Base-by-base conservation (phyloP, 768 basidiomycete genomes). In the Pleurotus salmoneostramineus region DNA sequence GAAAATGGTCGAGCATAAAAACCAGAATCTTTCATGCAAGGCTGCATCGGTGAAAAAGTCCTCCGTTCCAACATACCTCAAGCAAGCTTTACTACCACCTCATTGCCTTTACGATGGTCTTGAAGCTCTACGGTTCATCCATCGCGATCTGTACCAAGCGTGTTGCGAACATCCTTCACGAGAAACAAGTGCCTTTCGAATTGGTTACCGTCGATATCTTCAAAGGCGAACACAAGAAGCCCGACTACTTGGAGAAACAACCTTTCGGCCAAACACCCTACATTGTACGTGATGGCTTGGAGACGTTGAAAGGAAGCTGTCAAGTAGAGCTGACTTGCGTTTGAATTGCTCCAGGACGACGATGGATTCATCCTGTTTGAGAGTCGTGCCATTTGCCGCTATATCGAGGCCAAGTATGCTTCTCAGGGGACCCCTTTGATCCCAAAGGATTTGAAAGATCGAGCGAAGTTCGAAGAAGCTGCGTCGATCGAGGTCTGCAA, bases 311-410 rank as follows among this genome's bases (percentile, higher is more conserved):
- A 45, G 44, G 44, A 45, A 40, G 33, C 33, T 8, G 8, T 32
- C 17, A 54, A 27, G 33, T 17, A 42, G 10, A 40, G 35, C 17
- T 21, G 35, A 12, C 14, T 27, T 8, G 8, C 21, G 21, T 27
- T 27, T 27, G 21, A 27, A 27, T 27, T 3, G 4, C n/a, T 11
- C 7, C 51, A 81, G 78, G 74, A 84, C 51, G 85, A 88, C 27
- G 84, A 84, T 42, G 87, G 84, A 3, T 82, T 88, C 66, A 69
- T 79, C 57, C 63, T 91, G n/a, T 88, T 79, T 69, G 86, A 87
- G 64, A 79, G 77, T 40, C 82, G 85, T 33, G 85, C 85, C 0
- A 87, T 89, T 52, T 65, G 65, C 6, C 80, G 83, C 14, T 90
- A 88, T 67, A 66, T 88, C 61, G 79, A 75, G 32, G 68, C 68